Conservation (phyloP, 2,329 filamentous ascomycete species). For the Orbilia blumenaviensis region DNA sequence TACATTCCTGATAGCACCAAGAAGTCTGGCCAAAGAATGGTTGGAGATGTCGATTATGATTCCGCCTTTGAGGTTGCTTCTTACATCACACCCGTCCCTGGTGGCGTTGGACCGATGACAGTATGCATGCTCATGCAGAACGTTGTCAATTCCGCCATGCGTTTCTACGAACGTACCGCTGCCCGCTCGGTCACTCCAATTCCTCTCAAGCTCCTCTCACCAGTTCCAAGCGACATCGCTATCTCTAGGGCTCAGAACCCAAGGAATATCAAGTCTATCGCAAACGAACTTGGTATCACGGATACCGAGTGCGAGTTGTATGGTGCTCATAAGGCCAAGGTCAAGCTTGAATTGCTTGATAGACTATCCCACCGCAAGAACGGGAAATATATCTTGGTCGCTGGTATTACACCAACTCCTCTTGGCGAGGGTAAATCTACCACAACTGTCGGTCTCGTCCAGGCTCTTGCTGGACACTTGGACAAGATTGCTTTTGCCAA, state of each 20-base stretch:
- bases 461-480: constrained; percentile 88
- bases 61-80: constrained; percentile 85
- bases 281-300: constrained; percentile 85
- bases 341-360: constrained; percentile 82
- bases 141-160: constrained; percentile 83
- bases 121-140: constrained; percentile 98
- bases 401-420: constrained; percentile 94
- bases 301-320: constrained; percentile 92
- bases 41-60: constrained; percentile 94
- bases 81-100: constrained; percentile 88
- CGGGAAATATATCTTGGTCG: constrained; percentile 90
- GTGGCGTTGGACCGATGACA: constrained; percentile 97
- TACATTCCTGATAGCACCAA: constrained; percentile 87
- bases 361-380: constrained; percentile 86
- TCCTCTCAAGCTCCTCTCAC: constrained; percentile 78
- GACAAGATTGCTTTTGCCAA: constrained; percentile 92
- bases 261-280: constrained; percentile 87
- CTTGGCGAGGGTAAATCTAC: constrained; percentile 98
- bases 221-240: constrained; percentile 94
- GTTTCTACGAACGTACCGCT: constrained; percentile 84
- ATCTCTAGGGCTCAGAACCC: constrained; percentile 88
- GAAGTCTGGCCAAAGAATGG: constrained; percentile 90
- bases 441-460: constrained; percentile 92
- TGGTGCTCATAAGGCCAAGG: constrained; percentile 94
- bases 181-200: constrained; percentile 80